Base-by-base conservation (phyloP, 306 rosid genomes). In the Myrica gale region DNA sequence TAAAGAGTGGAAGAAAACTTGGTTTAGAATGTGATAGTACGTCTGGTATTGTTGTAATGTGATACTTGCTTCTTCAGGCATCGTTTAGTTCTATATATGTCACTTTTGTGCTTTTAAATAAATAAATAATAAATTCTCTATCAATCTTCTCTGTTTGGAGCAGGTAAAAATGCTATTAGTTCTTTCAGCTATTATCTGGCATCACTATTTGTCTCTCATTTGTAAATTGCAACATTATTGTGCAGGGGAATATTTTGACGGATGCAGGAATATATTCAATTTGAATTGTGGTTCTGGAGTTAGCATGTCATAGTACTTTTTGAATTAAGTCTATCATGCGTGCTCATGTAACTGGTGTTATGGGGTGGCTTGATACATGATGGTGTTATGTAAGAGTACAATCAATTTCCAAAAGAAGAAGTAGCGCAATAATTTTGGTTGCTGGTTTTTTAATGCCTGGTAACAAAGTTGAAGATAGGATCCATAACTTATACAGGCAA, bases 391-490 rank as follows among this genome's bases (percentile, higher is more conserved):
- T 57, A 52, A 21, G n/a, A 62, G 46, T 9, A 9, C 43, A 66
- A 55, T 60, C 53, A 20, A 54, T 67, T 75, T 76, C 56, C 26
- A 12, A 23, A 19, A 46, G 26, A 62, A 21, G 44, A 80, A 60
- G 51, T 80, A 73, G 58, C 66, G 51, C 72, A 51, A 68, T 68
- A 63, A 41, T 73, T 53, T 72, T 62, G 65, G 84, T 77, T 63
- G 63, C 65, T 73, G 68, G 57, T 55, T 61, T 53, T 76, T 84
- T 84, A 84, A 84, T 84, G 87, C 87, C 87, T 80, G 84, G 77
- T 77, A 80, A 77, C 82, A 71, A 84, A 84, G 68, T 77, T 60
- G 87, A 69, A 77, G 84, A 82, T 55, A 84, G 84, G 84, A 84
- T 77, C 82, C 79, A 67, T 45, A 41, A 68, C 4, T 50, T 84